These are phyloP conservation scores for Chytridium lagenaria DNA, from an alignment of 371 early-diverging fungal genomes.

Conservation along the genomic window DNA sequence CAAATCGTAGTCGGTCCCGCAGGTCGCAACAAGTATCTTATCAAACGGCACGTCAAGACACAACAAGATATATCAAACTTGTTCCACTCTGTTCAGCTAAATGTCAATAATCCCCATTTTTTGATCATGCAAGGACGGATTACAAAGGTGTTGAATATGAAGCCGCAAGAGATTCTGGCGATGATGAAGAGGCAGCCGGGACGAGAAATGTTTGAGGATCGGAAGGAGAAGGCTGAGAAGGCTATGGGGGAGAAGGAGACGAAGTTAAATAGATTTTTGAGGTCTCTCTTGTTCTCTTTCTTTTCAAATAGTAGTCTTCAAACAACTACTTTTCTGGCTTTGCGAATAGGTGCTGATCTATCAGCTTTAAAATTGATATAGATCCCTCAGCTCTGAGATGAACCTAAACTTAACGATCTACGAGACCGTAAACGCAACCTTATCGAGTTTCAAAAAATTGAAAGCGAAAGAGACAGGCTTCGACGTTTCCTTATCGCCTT, in stretches of 20 bases:
- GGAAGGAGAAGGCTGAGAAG: conserved; percentile 93
- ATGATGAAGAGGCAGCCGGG: conserved; percentile 99
- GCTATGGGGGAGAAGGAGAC: conserved; percentile 96
- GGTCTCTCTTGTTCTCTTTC: conserved; percentile 47
- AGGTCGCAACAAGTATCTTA: conserved; percentile 93
- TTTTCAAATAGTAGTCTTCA: neutral
- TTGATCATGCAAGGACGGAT: conserved; percentile 99
- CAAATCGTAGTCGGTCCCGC: conserved; percentile 77
- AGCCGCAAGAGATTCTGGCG: conserved; percentile 91
- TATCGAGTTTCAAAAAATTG: conserved; percentile 91
- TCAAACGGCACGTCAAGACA: conserved; percentile 92
- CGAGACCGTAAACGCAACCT: conserved; percentile 88
- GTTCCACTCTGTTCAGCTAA: conserved; percentile 96
- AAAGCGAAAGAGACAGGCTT: conserved; percentile 84
- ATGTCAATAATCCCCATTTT: conserved; percentile 98
- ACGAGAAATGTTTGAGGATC: conserved; percentile 96
- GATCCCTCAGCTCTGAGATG: too few species aligned
- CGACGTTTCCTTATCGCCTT: conserved; percentile 80
- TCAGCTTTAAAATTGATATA: too few species aligned
- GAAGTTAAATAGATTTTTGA: conserved; percentile 88
- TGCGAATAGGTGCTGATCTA: too few species aligned
- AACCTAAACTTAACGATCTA: conserved; percentile 91
- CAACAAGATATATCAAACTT: conserved; percentile 90
- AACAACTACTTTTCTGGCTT: too few species aligned
- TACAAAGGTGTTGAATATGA: conserved; percentile 99